Conservation (phyloP, 2,329 filamentous ascomycete genomes). For the Elsinoe necatrix region DNA sequence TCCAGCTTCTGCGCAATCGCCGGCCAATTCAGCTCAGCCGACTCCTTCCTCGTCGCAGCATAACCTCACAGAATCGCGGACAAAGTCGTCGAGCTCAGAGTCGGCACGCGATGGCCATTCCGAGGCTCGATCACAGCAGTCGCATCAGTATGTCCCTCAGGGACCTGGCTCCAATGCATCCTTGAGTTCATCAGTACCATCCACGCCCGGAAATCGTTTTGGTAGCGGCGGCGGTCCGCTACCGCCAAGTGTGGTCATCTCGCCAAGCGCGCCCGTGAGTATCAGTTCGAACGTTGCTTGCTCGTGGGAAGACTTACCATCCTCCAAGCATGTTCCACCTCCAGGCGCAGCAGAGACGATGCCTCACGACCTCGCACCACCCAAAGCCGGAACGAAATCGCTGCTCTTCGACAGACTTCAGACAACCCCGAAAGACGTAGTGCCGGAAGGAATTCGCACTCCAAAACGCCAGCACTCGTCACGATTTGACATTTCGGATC, state of each 20-base stretch:
- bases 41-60: slow-evolving; percentile 88
- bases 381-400: slow-evolving; percentile 84
- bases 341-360: slow-evolving; percentile 94
- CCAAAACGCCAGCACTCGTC: slow-evolving; percentile 97
- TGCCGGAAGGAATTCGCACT: slow-evolving; percentile 88
- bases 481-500: slow-evolving; percentile 93
- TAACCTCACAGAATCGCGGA: slow-evolving; percentile 73
- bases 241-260: slow-evolving; percentile 79
- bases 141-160: slow-evolving; percentile 13
- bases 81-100: slow-evolving; percentile 57
- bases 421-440: slow-evolving; percentile 80
- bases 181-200: neutral
- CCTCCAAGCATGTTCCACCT: slow-evolving; percentile 70
- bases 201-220: slow-evolving; percentile 23
- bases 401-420: slow-evolving; percentile 81
- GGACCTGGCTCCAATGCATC: neutral
- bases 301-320: slow-evolving; percentile 20
- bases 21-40: slow-evolving; percentile 51
- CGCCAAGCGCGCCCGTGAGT: slow-evolving; percentile 83
- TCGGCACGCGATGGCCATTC: slow-evolving; percentile 39
- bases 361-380: slow-evolving; percentile 92
- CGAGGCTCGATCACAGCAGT: slow-evolving; percentile 24
- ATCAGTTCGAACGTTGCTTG: slow-evolving; percentile 16
- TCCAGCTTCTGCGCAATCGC: slow-evolving; percentile 52
- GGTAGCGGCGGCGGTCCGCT: slow-evolving; percentile 18